Conservation (phyloP, 306 rosid genomes). For the Dalbergia cultrata region DNA sequence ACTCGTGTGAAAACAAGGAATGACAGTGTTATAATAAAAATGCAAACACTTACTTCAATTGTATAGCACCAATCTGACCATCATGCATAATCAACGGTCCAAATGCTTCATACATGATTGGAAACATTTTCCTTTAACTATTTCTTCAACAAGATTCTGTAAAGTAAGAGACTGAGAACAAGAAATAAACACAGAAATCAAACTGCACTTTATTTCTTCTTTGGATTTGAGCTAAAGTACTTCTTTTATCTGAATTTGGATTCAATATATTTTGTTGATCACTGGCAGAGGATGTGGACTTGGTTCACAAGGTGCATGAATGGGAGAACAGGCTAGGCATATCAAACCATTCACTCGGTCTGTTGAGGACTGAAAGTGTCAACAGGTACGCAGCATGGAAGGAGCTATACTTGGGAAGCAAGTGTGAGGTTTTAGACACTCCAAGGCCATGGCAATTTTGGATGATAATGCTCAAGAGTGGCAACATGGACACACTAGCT, state of each 20-base stretch:
- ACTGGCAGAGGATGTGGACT: conserved; percentile 23
- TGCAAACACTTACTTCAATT: no score
- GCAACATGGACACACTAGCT: conserved; percentile 69
- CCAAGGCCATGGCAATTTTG: conserved; percentile 71
- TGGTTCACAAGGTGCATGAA: conserved; percentile 45
- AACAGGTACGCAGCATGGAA: conserved; percentile 55
- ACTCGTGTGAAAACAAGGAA: no score
- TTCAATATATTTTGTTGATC: background rate
- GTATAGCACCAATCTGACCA: no score
- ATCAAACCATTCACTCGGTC: background rate
- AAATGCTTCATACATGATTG: no score
- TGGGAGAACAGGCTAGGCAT: conserved; percentile 48
- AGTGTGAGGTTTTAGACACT: conserved; percentile 57
- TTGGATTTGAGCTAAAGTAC: background rate
- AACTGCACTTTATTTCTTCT: no score
- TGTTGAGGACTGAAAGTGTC: background rate
- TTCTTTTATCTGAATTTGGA: background rate
- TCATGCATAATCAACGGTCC: no score
- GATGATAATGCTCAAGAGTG: conserved; percentile 77
- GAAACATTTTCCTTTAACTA: no score
- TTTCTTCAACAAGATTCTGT: no score
- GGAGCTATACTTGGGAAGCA: conserved; percentile 58
- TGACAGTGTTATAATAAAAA: no score
- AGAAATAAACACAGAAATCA: no score
- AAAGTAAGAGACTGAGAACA: no score